Evolutionary conservation across 345 rosid species (phyloP), one percentile per base, ranked within the genome.

Genomic region (Ceriops zippeliana): DNA sequence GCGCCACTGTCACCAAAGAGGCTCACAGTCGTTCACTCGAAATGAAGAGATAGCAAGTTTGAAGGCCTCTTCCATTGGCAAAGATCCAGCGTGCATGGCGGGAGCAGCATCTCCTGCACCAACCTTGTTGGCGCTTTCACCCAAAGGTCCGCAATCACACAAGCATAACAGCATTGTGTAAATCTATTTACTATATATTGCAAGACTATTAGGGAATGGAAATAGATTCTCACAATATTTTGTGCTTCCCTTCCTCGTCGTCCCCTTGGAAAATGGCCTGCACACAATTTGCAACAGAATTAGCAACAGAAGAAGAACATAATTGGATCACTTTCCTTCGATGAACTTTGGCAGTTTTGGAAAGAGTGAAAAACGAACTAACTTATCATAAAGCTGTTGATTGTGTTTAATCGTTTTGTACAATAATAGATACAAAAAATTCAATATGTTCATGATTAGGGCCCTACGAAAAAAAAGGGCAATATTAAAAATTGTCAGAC

Each of bases 191-290:
- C 0, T 52, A 32, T 19, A 31, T 19, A 56, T 35, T 32, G 60
- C 49, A 70, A 66, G 63, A 67, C 67, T 69, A 7, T 34, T 7
- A 4, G 20, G n/a, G 67, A 51, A 51, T 24, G 34, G 53, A 26
- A 38, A 34, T 4, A 1, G 4, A 11, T 93, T 84, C 62, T 85
- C 66, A 88, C 76, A 69, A 81, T 70, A 70, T 90, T 90, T 58
- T 86, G 95, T 5, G 95, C 92, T 73, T 89, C 97, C 81, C 88
- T 85, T 82, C 95, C 97, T 61, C 86, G 95, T 31, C 83, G 78
- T 74, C 89, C 97, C 97, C 81, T 89, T 89, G 5, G 97, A 85
- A 67, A 67, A 87, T 76, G 60, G 84, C 86, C 93, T 90, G 67
- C 49, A 8, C 26, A 76, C n/a, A 37, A 8, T 17, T 70, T 37